Evolutionary conservation across 2,329 filamentous ascomycete species (phyloP), one percentile per base, ranked within the genome.

Genomic region (Ceratocystis diversiconidia): DNA sequence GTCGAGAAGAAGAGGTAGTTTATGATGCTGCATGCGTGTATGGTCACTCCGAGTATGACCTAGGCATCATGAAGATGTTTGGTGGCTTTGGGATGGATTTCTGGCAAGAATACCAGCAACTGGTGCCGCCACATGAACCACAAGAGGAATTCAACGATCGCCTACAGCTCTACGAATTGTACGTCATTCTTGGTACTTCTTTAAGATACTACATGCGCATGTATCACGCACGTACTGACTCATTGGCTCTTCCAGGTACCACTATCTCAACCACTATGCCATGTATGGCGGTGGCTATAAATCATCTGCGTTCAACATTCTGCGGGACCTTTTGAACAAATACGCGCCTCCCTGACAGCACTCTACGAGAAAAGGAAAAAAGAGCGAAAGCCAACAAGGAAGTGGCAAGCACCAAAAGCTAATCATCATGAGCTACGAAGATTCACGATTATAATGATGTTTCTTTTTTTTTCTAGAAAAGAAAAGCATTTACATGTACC

Each of bases 21-120:
- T 96, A 85, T 72, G 92, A 96, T 72, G 85, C 91, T 0, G 87
- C 87, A 1, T 82, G 85, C 52, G 88, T 88, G 69, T 96, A 95
- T 72, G 90, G 87, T 1, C 92, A 96, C 73, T 87, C 82, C 1
- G 92, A 97, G 77, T 96, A 87, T 74, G 92, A 96, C 70, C 77
- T 95, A 63, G 92, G 92, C 0, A 96, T 95, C 70, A 96, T 96
- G 91, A 83, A 82, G 63, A 95, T 96, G 91, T 97, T 96, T 80
- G 92, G 92, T 0, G 92, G 92, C 0, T 96, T 95, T 74, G 85
- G 85, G 0, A 71, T 74, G 0, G 74, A 72, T 0, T 95, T 96
- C 71, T 85, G 88, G 79, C 80, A 80, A 41, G 89, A 94, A 72
- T 97, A 96, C 73, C 83, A 89, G 73, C 74, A 77, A 48, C 72